phyloP scores from a whole-genome alignment of 2,329 filamentous ascomycete genomes.

The Cladosporium austrohemisphaericum region DNA sequence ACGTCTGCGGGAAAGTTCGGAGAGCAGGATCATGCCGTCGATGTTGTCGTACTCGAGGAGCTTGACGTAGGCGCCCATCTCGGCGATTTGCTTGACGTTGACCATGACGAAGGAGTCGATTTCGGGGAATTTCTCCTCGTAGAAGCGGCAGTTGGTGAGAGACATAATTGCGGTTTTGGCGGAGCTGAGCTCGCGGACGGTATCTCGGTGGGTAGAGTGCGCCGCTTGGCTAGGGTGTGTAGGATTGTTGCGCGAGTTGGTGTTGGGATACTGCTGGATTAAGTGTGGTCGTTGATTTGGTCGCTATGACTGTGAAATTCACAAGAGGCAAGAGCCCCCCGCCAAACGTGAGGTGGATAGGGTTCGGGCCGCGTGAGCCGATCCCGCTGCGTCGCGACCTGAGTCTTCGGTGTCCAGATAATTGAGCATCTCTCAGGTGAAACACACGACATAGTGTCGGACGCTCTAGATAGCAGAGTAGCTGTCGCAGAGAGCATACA shows the following conservation, averaged over 20 bases:
- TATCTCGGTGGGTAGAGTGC: background rate
- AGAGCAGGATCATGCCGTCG: slow-evolving; percentile 99
- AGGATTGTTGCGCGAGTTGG: background rate
- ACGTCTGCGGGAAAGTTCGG: slow-evolving; percentile 94
- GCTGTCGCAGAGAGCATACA: no score
- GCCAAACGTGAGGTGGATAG: no score
- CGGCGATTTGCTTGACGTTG: slow-evolving; percentile 99
- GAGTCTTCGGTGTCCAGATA: no score
- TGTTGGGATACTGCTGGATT: no score
- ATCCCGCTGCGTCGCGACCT: no score
- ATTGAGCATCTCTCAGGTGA: no score
- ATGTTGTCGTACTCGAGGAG: slow-evolving; percentile 99
- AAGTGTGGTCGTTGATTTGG: no score
- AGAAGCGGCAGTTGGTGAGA: slow-evolving; percentile 94
- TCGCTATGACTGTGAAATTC: no score
- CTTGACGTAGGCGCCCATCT: slow-evolving; percentile 99
- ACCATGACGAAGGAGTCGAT: slow-evolving; percentile 99
- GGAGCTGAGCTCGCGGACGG: slow-evolving; percentile 4
- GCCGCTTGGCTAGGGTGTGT: background rate
- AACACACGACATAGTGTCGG: no score
- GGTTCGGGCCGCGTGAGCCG: no score
- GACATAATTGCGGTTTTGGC: slow-evolving; percentile 65
- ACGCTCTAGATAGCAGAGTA: no score
- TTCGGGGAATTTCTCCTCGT: slow-evolving; percentile 96
- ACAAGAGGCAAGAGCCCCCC: no score